phyloP scores from a whole-genome alignment of 169 alveolate species.

The Neospora caninum region DNA sequence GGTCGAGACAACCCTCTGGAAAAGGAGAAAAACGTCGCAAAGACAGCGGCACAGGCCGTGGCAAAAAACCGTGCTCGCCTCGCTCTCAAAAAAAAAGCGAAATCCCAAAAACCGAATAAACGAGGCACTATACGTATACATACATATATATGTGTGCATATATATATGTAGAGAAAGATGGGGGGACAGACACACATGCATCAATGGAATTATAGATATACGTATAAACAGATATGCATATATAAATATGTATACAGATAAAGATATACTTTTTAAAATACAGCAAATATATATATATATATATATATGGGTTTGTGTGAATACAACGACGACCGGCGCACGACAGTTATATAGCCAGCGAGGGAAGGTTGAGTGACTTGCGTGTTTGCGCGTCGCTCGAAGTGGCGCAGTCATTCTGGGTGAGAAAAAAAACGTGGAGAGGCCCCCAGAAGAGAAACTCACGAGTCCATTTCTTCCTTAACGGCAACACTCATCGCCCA shows the following conservation, averaged over 20 bases:
- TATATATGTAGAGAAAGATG: background rate
- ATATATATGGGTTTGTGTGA: background rate
- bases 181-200: background rate
- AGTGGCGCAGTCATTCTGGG: background rate
- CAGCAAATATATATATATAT: background rate
- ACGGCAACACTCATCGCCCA: slow-evolving; percentile 89
- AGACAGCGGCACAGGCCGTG: background rate
- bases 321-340: background rate
- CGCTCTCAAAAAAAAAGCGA: too few species aligned
- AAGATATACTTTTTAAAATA: background rate
- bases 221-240: background rate
- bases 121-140: too few species aligned
- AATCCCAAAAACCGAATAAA: too few species aligned
- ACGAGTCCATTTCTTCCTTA: slow-evolving; percentile 80
- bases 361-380: background rate
- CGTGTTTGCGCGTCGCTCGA: background rate
- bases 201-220: background rate
- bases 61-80: background rate
- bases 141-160: too few species aligned
- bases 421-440: background rate
- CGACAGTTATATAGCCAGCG: background rate
- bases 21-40: background rate
- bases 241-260: background rate
- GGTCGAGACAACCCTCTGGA: background rate
- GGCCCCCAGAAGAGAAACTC: background rate